Conservation (phyloP, 495 filamentous ascomycete species). For the Aspergillus campestris region DNA sequence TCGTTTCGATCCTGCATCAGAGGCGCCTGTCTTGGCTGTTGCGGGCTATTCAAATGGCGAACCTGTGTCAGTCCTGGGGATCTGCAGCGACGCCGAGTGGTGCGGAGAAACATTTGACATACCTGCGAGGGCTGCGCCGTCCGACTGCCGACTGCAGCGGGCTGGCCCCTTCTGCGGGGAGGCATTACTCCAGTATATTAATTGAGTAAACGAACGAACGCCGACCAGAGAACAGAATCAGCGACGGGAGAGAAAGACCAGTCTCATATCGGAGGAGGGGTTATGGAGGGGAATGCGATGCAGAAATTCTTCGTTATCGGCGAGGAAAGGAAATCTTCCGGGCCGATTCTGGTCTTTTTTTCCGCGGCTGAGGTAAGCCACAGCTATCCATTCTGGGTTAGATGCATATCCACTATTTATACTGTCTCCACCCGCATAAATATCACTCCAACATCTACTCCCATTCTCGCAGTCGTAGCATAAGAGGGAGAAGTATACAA, state of each 20-base stretch:
- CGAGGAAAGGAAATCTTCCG: constrained; percentile 13
- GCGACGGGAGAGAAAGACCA: not conserved
- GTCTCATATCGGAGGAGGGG: not conserved
- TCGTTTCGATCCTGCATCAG: constrained; percentile 10
- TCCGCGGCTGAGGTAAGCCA: not conserved
- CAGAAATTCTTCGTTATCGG: constrained; percentile 20
- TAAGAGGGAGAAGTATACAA: no score
- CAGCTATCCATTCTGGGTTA: no score
- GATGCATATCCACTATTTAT: no score
- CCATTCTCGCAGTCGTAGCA: no score
- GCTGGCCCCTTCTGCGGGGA: constrained; percentile 17
- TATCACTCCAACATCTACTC: no score
- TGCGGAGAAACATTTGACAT: constrained; percentile 14
- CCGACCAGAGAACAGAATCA: not conserved
- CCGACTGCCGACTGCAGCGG: constrained; percentile 11
- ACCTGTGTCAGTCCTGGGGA: constrained; percentile 1
- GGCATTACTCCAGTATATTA: constrained; percentile 12
- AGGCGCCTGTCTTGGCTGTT: constrained; percentile 1
- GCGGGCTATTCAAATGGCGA: constrained; percentile 8
- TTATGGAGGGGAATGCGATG: constrained; percentile 6
- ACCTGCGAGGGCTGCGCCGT: constrained; percentile 17
- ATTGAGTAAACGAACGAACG: not conserved
- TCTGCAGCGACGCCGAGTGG: not conserved
- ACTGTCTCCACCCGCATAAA: no score
- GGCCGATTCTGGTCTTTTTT: not conserved